Conservation (phyloP, 2,329 filamentous ascomycete genomes). For the Epichloe amarillans region DNA sequence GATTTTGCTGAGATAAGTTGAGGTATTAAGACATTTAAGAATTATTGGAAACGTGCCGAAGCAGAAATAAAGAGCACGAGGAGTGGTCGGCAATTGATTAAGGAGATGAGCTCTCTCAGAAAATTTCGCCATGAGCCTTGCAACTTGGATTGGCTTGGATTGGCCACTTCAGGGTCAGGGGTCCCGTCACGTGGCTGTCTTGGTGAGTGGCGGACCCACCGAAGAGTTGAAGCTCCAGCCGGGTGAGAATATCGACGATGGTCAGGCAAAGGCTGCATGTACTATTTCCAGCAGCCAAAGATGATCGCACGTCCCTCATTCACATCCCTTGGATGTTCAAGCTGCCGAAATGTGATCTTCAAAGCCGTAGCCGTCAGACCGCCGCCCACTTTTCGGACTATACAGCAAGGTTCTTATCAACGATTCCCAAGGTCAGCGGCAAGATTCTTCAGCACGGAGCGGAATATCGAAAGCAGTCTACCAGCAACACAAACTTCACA, state of each 20-base stretch:
- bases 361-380: slow-evolving; percentile 15
- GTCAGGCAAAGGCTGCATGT: background rate
- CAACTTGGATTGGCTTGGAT: slow-evolving; percentile 2
- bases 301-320: slow-evolving; percentile 20
- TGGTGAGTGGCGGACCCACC: background rate
- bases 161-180: slow-evolving; percentile 1
- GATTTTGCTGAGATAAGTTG: background rate
- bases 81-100: slow-evolving; percentile 2
- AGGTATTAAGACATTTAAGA: slow-evolving; percentile 13
- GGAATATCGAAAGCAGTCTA: slow-evolving; percentile 9
- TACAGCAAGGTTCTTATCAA: slow-evolving; percentile 11
- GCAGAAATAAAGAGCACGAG: background rate
- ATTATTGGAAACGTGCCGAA: background rate
- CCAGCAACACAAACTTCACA: slow-evolving; percentile 6
- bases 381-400: slow-evolving; percentile 11
- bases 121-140: slow-evolving; percentile 13
- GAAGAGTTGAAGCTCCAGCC: slow-evolving; percentile 2
- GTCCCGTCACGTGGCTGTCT: slow-evolving; percentile 7
- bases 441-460: slow-evolving; percentile 13
- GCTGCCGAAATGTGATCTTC: slow-evolving; percentile 18
- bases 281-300: background rate
- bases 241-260: background rate
- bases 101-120: slow-evolving; percentile 10
- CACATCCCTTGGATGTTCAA: slow-evolving; percentile 17
- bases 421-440: slow-evolving; percentile 9